These are phyloP conservation scores for Penicillium rolfsii DNA, from an alignment of 2,329 filamentous ascomycete species.

Conservation along the genomic window DNA sequence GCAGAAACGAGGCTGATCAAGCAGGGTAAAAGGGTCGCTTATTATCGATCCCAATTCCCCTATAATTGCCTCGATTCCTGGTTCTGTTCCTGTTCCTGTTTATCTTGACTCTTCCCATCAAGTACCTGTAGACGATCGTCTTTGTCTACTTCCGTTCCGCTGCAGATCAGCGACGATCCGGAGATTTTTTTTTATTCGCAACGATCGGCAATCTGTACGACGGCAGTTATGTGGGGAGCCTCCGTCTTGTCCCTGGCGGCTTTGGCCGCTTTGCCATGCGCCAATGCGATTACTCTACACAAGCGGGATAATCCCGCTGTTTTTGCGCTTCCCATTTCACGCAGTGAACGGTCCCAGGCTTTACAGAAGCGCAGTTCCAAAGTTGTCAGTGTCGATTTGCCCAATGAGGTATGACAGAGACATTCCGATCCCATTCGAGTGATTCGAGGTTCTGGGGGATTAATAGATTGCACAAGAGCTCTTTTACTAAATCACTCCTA, in stretches of 20 bases:
- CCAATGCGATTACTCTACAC: conserved; percentile 18
- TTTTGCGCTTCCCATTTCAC: conserved; percentile 9
- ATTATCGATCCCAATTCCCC: not conserved
- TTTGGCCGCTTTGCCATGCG: conserved; percentile 14
- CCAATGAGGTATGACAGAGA: not conserved
- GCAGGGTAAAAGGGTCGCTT: not conserved
- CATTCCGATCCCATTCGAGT: not conserved
- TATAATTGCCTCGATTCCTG: not conserved
- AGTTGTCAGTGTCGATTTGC: not conserved
- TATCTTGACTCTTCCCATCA: not conserved
- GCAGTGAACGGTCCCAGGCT: conserved; percentile 6
- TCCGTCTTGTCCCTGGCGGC: conserved; percentile 12
- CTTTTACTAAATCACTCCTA: not conserved
- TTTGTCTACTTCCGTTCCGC: not conserved
- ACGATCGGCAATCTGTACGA: not conserved
- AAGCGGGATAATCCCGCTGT: conserved; percentile 17
- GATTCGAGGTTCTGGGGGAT: not conserved
- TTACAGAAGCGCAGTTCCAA: not conserved
- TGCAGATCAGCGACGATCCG: not conserved
- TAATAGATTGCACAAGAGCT: not conserved
- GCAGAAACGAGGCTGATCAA: not conserved
- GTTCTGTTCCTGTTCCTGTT: not conserved
- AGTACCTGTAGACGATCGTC: not conserved
- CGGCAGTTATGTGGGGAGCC: not conserved
- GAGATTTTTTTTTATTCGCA: not conserved